phyloP scores from a whole-genome alignment of 148 eudicot species.

The Nepenthes gracilis region DNA sequence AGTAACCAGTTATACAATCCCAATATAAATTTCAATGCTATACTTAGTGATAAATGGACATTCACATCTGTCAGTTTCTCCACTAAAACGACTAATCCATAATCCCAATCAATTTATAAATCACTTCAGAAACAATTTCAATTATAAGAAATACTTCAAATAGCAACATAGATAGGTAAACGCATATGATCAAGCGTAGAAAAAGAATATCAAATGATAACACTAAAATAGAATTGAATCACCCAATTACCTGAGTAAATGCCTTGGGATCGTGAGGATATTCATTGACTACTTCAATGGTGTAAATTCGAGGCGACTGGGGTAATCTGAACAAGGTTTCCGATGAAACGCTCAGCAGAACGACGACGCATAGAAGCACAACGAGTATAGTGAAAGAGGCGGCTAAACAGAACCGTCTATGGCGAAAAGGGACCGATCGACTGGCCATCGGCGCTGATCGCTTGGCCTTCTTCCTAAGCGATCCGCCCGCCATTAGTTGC shows the following conservation, averaged over 20 bases:
- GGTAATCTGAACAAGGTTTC: conserved; percentile 16
- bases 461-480: conserved; percentile 28
- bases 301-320: conserved; percentile 16
- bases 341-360: conserved; percentile 29
- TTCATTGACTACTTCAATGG: conserved; percentile 47
- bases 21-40: too few species aligned
- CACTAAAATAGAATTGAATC: neutral
- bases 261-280: conserved; percentile 80
- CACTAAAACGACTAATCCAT: too few species aligned
- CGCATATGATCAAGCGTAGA: too few species aligned
- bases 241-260: conserved; percentile 65
- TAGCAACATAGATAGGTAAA: too few species aligned
- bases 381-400: conserved; percentile 4
- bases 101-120: too few species aligned
- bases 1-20: too few species aligned
- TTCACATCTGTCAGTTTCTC: too few species aligned
- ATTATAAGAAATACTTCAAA: too few species aligned
- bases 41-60: too few species aligned
- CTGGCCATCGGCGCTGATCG: conserved; percentile 26
- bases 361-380: conserved; percentile 8
- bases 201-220: neutral
- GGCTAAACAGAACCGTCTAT: conserved; percentile 17
- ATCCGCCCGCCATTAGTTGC: conserved; percentile 21
- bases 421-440: conserved; percentile 3
- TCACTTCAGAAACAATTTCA: too few species aligned